Conservation (phyloP, 108 stramenopile genomes). For the Parmales sp. region DNA sequence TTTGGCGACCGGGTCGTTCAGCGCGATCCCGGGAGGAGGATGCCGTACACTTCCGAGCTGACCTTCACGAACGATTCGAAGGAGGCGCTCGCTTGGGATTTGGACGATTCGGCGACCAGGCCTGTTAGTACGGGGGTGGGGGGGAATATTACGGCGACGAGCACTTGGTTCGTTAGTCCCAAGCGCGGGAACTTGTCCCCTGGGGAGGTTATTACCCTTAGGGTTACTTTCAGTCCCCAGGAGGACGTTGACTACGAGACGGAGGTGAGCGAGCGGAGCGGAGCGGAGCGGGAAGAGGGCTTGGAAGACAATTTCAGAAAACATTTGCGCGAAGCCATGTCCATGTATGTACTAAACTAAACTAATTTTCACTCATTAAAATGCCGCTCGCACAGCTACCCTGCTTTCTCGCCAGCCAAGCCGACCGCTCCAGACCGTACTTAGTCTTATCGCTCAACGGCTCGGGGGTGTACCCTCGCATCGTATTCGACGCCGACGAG, state of each 20-base stretch:
- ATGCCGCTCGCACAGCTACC: too few species aligned
- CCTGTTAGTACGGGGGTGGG: background rate
- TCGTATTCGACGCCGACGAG: constrained; percentile 27
- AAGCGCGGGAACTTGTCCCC: constrained; percentile 30
- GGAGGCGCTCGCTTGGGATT: constrained; percentile 18
- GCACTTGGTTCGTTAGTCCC: constrained; percentile 35
- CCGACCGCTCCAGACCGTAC: constrained; percentile 16
- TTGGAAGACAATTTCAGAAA: background rate
- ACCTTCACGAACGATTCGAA: constrained; percentile 29
- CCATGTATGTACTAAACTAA: too few species aligned
- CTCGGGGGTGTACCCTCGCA: constrained; percentile 34
- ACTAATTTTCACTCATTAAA: too few species aligned
- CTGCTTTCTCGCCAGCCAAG: background rate
- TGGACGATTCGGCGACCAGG: constrained; percentile 14
- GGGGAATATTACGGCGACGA: background rate
- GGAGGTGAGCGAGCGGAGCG: too few species aligned
- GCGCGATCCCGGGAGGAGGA: constrained; percentile 25
- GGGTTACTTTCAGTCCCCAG: constrained; percentile 30
- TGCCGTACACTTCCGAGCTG: constrained; percentile 30
- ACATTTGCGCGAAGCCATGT: too few species aligned
- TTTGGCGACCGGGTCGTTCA: constrained; percentile 36
- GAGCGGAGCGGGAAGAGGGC: background rate
- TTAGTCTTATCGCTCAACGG: constrained; percentile 25
- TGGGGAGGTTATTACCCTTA: constrained; percentile 27
- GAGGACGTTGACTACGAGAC: constrained; percentile 15